Conservation (phyloP, 106 monocot species). For the Dendrobium huoshanense region DNA sequence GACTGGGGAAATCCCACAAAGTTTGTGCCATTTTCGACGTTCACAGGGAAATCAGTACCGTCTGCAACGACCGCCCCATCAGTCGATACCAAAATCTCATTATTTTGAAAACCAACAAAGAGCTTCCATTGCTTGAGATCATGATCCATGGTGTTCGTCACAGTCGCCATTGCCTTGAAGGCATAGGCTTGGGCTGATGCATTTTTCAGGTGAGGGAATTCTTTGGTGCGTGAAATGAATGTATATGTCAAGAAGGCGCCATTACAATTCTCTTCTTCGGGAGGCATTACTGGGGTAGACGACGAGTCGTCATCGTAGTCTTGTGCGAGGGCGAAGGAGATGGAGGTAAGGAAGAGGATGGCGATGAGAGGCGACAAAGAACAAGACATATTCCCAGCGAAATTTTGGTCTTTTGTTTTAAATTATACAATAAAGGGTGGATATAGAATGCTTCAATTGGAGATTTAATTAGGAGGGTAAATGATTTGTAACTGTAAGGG, state of each 20-base stretch:
- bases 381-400: too few relatives aligned
- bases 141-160: constrained; percentile 64
- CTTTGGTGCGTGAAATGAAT: constrained; percentile 44
- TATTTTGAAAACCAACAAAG: constrained; percentile 82
- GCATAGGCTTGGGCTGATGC: constrained; percentile 84
- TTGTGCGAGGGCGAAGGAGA: constrained; percentile 9
- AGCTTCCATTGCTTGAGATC: constrained; percentile 83
- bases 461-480: neutral
- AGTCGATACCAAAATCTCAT: constrained; percentile 79
- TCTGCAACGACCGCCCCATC: constrained; percentile 62
- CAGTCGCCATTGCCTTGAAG: constrained; percentile 61
- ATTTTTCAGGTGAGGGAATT: constrained; percentile 76
- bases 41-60: constrained; percentile 56
- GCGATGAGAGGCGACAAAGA: neutral
- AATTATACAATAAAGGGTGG: too few relatives aligned
- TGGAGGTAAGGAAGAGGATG: constrained; percentile 20
- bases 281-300: constrained; percentile 14
- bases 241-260: constrained; percentile 66
- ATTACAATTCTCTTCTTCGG: constrained; percentile 44
- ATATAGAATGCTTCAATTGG: neutral
- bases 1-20: constrained; percentile 67
- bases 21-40: constrained; percentile 55
- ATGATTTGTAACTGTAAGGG: neutral
- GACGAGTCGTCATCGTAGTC: constrained; percentile 18
- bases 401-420: too few relatives aligned